Evolutionary conservation across 164 flowering plant genomes (phyloP).

Genomic region (Protea cynaroides): DNA sequence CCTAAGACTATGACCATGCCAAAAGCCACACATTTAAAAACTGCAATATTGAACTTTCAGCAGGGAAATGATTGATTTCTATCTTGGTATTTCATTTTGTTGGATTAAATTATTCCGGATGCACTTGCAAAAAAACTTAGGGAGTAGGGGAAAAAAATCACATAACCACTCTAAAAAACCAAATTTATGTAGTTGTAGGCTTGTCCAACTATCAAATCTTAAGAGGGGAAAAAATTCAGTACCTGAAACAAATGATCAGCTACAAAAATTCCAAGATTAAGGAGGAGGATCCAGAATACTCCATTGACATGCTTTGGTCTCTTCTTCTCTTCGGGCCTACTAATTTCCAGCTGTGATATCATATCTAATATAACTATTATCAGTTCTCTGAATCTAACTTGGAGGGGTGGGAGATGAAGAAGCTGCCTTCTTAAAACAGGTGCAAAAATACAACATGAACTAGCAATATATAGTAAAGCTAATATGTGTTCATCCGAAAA

Average conservation of each 20-base stretch:
- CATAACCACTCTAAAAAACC: background rate
- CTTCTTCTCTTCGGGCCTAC: constrained; percentile 41
- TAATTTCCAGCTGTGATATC: constrained; percentile 73
- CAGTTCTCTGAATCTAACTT: background rate
- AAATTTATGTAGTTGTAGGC: background rate
- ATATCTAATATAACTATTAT: constrained; percentile 42
- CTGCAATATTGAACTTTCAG: background rate
- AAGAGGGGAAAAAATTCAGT: constrained; percentile 9
- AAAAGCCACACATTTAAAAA: background rate
- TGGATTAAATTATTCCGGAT: background rate
- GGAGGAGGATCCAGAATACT: constrained; percentile 82
- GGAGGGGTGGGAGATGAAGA: background rate
- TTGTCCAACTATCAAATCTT: background rate
- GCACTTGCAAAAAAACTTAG: background rate
- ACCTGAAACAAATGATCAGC: constrained; percentile 92
- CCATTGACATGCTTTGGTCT: constrained; percentile 71
- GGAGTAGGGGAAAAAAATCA: background rate
- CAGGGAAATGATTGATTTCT: background rate
- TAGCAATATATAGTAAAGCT: too few species aligned
- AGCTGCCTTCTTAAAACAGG: background rate
- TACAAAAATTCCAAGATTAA: constrained; percentile 68
- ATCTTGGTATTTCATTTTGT: background rate
- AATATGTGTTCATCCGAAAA: too few species aligned
- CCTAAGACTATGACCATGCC: background rate
- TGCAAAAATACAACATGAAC: background rate